phyloP scores from a whole-genome alignment of 768 basidiomycete species.

The Lactarius quietus region DNA sequence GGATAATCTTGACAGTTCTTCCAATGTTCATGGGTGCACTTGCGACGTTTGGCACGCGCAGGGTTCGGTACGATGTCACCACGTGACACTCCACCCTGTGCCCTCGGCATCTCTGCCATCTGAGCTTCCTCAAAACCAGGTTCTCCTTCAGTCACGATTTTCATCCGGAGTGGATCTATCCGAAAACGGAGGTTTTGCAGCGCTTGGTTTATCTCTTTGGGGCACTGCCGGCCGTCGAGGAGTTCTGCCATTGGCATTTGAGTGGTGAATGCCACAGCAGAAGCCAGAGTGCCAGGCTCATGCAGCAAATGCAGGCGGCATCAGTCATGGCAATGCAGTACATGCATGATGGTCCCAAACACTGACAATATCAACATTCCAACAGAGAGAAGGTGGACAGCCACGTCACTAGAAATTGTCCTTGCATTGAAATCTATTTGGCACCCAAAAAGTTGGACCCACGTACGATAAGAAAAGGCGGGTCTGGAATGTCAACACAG shows the following conservation, averaged over 20 bases:
- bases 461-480: conserved; percentile 49
- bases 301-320: conserved; percentile 44
- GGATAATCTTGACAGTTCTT: no score
- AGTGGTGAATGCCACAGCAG: conserved; percentile 52
- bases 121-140: conserved; percentile 38
- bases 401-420: no score
- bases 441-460: background rate
- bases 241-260: conserved; percentile 47
- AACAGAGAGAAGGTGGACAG: no score
- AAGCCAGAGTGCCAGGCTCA: conserved; percentile 51
- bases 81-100: no score
- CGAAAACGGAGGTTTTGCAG: conserved; percentile 52
- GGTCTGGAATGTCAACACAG: conserved; percentile 43
- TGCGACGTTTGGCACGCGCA: no score
- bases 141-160: conserved; percentile 54
- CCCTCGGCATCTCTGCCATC: conserved; percentile 34
- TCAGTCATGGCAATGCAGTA: conserved; percentile 46
- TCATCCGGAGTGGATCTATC: conserved; percentile 47
- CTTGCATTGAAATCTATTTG: background rate
- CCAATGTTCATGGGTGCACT: no score
- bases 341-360: conserved; percentile 46
- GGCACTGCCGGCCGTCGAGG: conserved; percentile 39
- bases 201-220: conserved; percentile 40
- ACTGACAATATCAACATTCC: no score
- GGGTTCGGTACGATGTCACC: no score